Evolutionary conservation across 23 red algal genomes (phyloP).

Genomic region (Cyanidium caldarium): DNA sequence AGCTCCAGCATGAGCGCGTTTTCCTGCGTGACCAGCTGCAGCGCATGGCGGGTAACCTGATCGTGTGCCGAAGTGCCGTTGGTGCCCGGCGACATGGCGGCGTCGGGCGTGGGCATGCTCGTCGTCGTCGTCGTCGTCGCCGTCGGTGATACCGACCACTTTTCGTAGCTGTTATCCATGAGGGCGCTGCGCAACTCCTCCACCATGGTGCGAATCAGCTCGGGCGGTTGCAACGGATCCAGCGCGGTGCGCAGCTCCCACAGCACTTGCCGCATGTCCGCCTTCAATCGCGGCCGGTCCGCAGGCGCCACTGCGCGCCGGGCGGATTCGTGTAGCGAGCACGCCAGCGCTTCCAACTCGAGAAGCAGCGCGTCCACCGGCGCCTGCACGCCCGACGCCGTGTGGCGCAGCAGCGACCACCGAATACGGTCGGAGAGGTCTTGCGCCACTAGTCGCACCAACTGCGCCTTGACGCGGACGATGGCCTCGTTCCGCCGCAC

Average conservation of each 20-base stretch:
- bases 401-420: neutral
- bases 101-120: neutral
- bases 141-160: neutral
- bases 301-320: neutral
- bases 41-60: neutral
- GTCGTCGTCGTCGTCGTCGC: neutral
- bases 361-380: neutral
- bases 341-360: neutral
- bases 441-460: neutral
- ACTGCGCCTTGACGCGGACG: neutral
- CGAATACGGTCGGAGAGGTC: neutral
- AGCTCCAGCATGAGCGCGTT: neutral
- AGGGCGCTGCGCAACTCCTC: neutral
- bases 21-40: neutral
- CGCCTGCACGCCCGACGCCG: neutral
- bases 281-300: neutral
- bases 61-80: too few species aligned
- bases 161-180: slow-evolving; percentile 1
- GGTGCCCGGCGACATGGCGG: too few species aligned
- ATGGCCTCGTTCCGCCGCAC: neutral
- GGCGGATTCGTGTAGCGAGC: neutral
- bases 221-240: neutral
- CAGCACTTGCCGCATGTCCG: neutral
- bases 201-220: neutral
- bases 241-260: neutral